These are phyloP conservation scores for Mycena metata DNA, from an alignment of 768 basidiomycete genomes.

Conservation along the genomic window DNA sequence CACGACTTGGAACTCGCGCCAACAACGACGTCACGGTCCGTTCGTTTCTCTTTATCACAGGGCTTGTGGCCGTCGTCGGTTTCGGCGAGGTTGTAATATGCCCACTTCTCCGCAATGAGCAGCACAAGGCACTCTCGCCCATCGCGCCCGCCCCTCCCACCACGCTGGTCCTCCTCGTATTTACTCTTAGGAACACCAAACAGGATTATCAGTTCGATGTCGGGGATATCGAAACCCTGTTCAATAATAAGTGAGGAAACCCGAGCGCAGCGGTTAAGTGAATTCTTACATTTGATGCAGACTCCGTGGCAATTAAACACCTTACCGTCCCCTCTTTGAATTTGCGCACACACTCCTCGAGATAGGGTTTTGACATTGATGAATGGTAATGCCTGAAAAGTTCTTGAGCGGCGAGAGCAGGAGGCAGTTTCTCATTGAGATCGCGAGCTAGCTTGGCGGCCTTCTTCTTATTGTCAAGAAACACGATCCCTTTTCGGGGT, in stretches of 20 bases:
- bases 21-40: neutral
- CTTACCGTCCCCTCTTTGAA: neutral
- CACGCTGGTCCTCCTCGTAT: neutral
- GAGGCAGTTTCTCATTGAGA: neutral
- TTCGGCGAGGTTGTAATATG: neutral
- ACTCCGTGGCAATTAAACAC: neutral
- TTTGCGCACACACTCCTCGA: neutral
- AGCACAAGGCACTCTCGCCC: neutral
- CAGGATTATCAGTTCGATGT: neutral
- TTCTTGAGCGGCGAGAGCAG: neutral
- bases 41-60: neutral
- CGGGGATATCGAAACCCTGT: conserved; percentile 2
- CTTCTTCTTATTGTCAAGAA: neutral
- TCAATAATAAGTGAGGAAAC: neutral
- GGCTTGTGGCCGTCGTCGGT: neutral
- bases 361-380: conserved; percentile 1
- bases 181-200: neutral
- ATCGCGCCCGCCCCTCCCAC: conserved; percentile 2
- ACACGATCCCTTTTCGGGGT: neutral
- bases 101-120: neutral
- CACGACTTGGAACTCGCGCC: neutral
- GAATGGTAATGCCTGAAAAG: conserved; percentile 8
- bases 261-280: neutral
- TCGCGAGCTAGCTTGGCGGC: neutral
- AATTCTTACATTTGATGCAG: neutral